Base-by-base conservation (phyloP, 805 yeast genomes). In the Candida tallmaniae region DNA sequence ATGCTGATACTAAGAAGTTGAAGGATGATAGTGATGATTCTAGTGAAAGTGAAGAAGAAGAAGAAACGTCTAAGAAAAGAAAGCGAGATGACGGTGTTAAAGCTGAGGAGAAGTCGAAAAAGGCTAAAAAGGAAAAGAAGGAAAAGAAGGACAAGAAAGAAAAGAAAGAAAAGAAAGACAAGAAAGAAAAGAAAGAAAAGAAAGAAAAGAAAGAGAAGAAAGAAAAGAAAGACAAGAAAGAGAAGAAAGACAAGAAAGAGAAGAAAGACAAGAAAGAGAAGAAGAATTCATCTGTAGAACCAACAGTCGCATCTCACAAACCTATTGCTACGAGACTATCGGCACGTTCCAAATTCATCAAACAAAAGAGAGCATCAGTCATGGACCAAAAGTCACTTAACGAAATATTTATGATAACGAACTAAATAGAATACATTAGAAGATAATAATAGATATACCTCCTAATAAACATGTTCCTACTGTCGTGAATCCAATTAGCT, bases 361-460 rank as follows among this genome's bases (percentile, higher is more conserved):
- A 73, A 45, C 95, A 88, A 56, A 90, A 90, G 56, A 74, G 93
- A 49, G 93, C 95, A 8, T 90, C 97, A 1, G 87, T 89, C 0
- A 76, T 83, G 79, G 97, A 90, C 54, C 73, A 83, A 2, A 80
- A 86, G 56, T 88, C 96, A 10, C 70, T 90, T 42, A 87, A 85
- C 47, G 97, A 90, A 60, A 90, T 90, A 38, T 85, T 90, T 54
- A 90, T 90, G 97, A 76, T 88, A 30, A 67, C 82, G 18, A 73
- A 68, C 42, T 65, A 56, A 43, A 3, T 18, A 27, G 29, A 27
- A 21, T 13, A 20, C 5, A 14, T 17, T n/a, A 18, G 27, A 44
- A 44, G 19, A 63, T 45, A 46, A 59, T 44, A 42, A 62, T 48
- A 40, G 72, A 54, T 36, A 65, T 48, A 16, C 78, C 78, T 31